phyloP scores from a whole-genome alignment of 2,329 filamentous ascomycete species.

The Trichoderma aggressivum region DNA sequence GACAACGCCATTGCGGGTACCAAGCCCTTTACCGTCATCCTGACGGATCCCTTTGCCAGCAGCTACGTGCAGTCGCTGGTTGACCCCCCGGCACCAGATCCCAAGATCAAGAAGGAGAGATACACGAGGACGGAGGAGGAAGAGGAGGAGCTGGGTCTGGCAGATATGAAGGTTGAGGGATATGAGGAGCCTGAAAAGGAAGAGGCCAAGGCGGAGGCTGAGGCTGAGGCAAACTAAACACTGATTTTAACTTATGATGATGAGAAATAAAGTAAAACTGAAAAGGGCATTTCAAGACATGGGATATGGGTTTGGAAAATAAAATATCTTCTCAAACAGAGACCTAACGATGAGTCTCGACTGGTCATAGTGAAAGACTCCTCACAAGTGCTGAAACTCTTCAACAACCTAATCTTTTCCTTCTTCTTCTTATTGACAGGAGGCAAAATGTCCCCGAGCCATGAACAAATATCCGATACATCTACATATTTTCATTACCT shows the following conservation, averaged over 20 bases:
- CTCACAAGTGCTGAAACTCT: no score
- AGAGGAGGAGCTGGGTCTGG: constrained; percentile 86
- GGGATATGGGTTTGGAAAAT: neutral
- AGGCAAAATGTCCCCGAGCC: no score
- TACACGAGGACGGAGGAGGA: constrained; percentile 89
- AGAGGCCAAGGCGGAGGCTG: constrained; percentile 19
- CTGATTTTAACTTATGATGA: neutral
- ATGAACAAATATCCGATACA: no score
- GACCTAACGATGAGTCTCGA: neutral
- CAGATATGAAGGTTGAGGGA: constrained; percentile 87
- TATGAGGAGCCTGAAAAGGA: constrained; percentile 56
- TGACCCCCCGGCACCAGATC: constrained; percentile 66
- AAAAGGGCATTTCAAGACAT: neutral
- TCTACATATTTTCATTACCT: no score
- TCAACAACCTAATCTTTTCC: no score
- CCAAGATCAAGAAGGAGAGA: constrained; percentile 74
- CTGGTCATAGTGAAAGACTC: neutral
- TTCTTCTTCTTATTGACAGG: no score
- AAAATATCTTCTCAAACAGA: neutral
- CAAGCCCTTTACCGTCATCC: constrained; percentile 74
- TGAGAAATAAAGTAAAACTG: neutral
- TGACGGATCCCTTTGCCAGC: constrained; percentile 84
- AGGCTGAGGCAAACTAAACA: neutral
- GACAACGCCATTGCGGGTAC: constrained; percentile 76
- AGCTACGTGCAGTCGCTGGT: constrained; percentile 93